phyloP scores from a whole-genome alignment of 805 yeast species.

The Starmera pachycereana region DNA sequence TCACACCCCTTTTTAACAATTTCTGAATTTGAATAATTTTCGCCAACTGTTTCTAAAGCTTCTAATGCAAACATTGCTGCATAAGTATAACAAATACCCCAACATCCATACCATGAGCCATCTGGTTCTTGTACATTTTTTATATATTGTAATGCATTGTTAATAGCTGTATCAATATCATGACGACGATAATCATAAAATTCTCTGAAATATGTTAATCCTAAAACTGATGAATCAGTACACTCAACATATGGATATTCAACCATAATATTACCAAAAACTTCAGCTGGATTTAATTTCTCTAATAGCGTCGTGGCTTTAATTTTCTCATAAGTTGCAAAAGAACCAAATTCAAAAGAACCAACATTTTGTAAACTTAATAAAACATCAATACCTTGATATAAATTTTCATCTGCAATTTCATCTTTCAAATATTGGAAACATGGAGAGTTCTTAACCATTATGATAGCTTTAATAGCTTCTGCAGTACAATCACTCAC shows the following conservation, averaged over 20 bases:
- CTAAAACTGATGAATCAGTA: conserved; percentile 89
- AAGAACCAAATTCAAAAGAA: conserved; percentile 77
- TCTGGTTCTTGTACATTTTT: conserved; percentile 57
- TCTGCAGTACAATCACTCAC: conserved; percentile 98
- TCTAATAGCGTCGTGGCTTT: conserved; percentile 75
- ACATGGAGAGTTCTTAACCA: conserved; percentile 65
- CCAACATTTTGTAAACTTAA: conserved; percentile 71
- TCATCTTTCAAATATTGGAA: conserved; percentile 39
- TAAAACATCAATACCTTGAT: conserved; percentile 67
- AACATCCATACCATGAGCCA: conserved; percentile 97
- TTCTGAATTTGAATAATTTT: conserved; percentile 48
- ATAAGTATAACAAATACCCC: conserved; percentile 96
- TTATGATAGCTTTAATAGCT: conserved; percentile 83
- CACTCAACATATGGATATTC: conserved; percentile 98
- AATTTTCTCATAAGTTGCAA: conserved; percentile 82
- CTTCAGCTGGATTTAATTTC: conserved; percentile 88
- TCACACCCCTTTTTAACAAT: conserved; percentile 74
- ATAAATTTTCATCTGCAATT: conserved; percentile 43
- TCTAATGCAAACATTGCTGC: conserved; percentile 98
- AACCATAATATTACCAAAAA: conserved; percentile 95
- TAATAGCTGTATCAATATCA: conserved; percentile 61
- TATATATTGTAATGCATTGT: conserved; percentile 66
- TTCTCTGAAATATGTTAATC: conserved; percentile 67
- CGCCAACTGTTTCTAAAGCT: conserved; percentile 67
- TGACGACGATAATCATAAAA: conserved; percentile 52